These are phyloP conservation scores for Paralagenidium karlingii DNA, from an alignment of 352 stramenopile genomes.

Conservation along the genomic window DNA sequence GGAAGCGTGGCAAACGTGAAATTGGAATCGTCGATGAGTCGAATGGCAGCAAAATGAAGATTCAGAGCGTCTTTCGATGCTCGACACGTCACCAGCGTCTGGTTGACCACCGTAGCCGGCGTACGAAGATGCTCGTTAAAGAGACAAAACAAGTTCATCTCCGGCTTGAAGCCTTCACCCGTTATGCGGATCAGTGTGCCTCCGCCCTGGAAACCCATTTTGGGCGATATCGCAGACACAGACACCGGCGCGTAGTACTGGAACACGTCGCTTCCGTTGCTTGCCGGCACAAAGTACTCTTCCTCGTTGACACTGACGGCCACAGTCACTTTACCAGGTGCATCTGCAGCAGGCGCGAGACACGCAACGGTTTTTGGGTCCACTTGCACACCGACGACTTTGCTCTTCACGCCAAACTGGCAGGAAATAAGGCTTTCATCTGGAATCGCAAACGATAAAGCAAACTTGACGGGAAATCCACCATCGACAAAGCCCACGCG, in stretches of 20 bases:
- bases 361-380: slow-evolving; percentile 18
- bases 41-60: no score
- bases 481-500: background rate
- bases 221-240: slow-evolving; percentile 13
- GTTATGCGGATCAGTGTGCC: slow-evolving; percentile 18
- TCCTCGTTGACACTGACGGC: slow-evolving; percentile 24
- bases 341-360: slow-evolving; percentile 6
- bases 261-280: slow-evolving; percentile 6
- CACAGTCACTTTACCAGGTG: slow-evolving; percentile 5
- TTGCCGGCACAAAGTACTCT: slow-evolving; percentile 15
- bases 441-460: no score
- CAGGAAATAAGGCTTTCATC: no score
- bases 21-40: no score
- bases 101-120: no score
- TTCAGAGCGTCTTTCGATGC: no score
- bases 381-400: no score
- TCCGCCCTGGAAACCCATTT: slow-evolving; percentile 13
- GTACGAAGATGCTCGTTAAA: no score
- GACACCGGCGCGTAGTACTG: slow-evolving; percentile 9
- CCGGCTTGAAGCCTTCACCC: slow-evolving; percentile 13
- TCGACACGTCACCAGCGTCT: no score
- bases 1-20: no score
- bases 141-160: slow-evolving; percentile 13
- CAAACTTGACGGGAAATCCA: background rate
- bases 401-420: no score